A percentile compares a stretch with the other conserved stretches of the same genome.
These are phyloP conservation scores for Kodamaea fukazawae DNA, from an alignment of 805 yeast genomes.

Conservation along the genomic window DNA sequence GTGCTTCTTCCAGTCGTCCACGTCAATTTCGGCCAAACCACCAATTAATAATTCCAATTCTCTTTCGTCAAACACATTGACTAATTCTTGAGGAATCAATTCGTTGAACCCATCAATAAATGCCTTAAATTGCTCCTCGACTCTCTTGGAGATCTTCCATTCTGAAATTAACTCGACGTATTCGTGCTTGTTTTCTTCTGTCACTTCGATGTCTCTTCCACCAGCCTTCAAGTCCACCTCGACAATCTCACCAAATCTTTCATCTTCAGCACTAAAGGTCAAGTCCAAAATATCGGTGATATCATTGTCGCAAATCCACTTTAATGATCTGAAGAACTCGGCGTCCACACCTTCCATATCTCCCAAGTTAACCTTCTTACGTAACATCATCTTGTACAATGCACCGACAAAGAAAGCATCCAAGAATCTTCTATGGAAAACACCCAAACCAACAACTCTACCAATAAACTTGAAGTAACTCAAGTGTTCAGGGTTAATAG, in stretches of 20 bases:
- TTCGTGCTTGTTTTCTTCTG: constrained; percentile 92
- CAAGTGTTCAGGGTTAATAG: constrained; percentile 95
- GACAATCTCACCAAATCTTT: constrained; percentile 89
- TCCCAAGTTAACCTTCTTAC: constrained; percentile 88
- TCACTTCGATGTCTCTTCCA: constrained; percentile 87
- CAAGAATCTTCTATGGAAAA: constrained; percentile 94
- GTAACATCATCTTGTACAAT: constrained; percentile 94
- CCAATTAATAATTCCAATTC: constrained; percentile 95
- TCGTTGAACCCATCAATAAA: constrained; percentile 97
- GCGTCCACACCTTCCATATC: constrained; percentile 99
- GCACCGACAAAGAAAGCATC: constrained; percentile 99
- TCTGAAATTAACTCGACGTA: constrained; percentile 93
- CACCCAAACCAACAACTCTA: constrained; percentile 96
- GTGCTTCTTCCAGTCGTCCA: constrained; percentile 98
- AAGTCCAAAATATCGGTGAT: constrained; percentile 78
- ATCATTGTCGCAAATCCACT: constrained; percentile 95
- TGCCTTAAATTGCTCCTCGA: constrained; percentile 93
- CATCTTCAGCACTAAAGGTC: constrained; percentile 88
- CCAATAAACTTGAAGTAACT: constrained; percentile 98
- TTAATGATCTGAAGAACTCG: constrained; percentile 89
- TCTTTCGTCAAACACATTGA: constrained; percentile 95
- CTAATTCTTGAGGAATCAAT: constrained; percentile 93
- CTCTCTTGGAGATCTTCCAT: constrained; percentile 92
- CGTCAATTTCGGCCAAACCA: constrained; percentile 96
- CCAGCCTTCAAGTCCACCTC: constrained; percentile 86